Base-by-base conservation (phyloP, 1,284 basidiomycete genomes). In the Naganishia sp. region DNA sequence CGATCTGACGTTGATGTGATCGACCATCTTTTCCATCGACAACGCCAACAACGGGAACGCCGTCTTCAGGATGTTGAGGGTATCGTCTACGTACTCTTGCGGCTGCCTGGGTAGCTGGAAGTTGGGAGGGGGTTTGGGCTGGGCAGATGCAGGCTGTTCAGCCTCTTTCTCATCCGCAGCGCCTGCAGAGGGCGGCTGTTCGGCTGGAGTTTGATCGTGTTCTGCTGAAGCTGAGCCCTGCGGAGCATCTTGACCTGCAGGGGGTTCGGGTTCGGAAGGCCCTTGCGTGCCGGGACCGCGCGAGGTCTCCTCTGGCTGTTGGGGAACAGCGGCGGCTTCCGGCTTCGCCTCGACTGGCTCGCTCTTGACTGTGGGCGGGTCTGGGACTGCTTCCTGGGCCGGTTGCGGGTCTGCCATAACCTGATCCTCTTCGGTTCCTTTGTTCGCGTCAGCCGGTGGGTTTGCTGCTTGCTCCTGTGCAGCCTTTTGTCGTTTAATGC, bases 11-110 rank as follows among this genome's bases (percentile, higher is more conserved):
- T 88, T 85, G 71, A 99, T 90, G 79, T 99, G 95, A 74, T 99
- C 96, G 23, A 96, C 91, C 84, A 99, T 91, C 54, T 94, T 96
- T 81, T 99, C 96, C 84, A 99, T 86, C 63, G 92, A 96, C 39
- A 98, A 83, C 31, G 95, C 92, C 25, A 99, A 85, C 18, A 99
- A 84, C 0, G 96, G 96, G 83, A 96, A 97, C 1, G 92, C 90
- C 0, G 95, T 98, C 82, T 99, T 99, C 74, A 99, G 84, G 64
- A 94, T 89, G 75, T 94, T 90, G 55, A 94, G 87, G 69, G 99
- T 88, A 75, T 99, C 97, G 55, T 99, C 96, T 17, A 97, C 88
- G 73, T 91, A 86, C 67, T 98, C 95, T 85, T 88, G 92, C 35
- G 92, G 87, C 72, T 90, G 89, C 31, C 90, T 87, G 47, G 81